Evolutionary conservation across 2,329 filamentous ascomycete genomes (phyloP).

Genomic region (Epicoccum nigrum): DNA sequence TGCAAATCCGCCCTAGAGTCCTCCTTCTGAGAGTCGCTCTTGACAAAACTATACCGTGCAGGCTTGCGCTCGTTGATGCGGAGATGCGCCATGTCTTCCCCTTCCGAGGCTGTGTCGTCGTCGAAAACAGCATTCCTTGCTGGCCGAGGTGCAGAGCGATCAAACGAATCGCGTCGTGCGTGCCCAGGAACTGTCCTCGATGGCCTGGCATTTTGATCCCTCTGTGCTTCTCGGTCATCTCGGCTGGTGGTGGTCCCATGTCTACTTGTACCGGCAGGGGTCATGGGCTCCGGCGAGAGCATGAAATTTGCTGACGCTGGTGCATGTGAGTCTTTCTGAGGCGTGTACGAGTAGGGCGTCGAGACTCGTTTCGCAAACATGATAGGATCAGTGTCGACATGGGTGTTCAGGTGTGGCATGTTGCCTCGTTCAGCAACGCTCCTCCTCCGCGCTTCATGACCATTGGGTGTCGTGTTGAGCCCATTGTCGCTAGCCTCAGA

Average conservation of each 20-base stretch:
- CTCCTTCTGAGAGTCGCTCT: constrained; percentile 44
- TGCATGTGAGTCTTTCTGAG: constrained; percentile 39
- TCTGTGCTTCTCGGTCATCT: constrained; percentile 11
- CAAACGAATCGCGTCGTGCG: constrained; percentile 32
- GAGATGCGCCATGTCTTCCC: constrained; percentile 34
- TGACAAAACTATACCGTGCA: constrained; percentile 49
- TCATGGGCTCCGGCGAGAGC: constrained; percentile 57
- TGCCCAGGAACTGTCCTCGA: constrained; percentile 35
- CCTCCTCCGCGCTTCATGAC: constrained; percentile 30
- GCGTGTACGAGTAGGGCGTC: constrained; percentile 54
- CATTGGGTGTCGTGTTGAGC: constrained; percentile 1
- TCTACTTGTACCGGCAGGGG: constrained; percentile 44
- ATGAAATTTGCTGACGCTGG: constrained; percentile 50
- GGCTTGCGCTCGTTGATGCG: constrained; percentile 41
- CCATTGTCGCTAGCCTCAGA: constrained; percentile 27
- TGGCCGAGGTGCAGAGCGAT: constrained; percentile 20
- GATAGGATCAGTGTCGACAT: constrained; percentile 39
- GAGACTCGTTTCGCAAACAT: constrained; percentile 50
- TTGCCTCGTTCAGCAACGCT: constrained; percentile 45
- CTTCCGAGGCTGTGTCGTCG: constrained; percentile 38
- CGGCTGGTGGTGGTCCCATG: constrained; percentile 32
- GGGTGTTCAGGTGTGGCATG: constrained; percentile 45
- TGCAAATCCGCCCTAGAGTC: constrained; percentile 37
- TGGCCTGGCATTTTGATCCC: constrained; percentile 35
- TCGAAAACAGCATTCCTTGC: constrained; percentile 37